phyloP scores from a whole-genome alignment of 1,139 yeast genomes.

The Lodderomyces elongisporus region DNA sequence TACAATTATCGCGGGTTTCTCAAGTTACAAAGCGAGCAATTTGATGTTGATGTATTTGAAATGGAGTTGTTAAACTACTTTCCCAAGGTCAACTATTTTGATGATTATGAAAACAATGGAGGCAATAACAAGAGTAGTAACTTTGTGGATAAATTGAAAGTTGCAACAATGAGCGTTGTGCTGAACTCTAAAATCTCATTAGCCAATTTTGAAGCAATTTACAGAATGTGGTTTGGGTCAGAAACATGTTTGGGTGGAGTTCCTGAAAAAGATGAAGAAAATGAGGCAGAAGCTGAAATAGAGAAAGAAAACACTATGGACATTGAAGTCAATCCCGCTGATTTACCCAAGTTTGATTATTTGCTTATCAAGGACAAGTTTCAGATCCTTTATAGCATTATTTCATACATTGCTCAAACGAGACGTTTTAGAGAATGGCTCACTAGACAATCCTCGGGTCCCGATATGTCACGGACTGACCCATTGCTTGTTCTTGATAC shows the following conservation, averaged over 20 bases:
- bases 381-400: slow-evolving; percentile 39
- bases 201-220: slow-evolving; percentile 42
- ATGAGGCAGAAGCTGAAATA: not conserved
- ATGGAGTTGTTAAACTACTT: slow-evolving; percentile 42
- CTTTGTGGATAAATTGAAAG: slow-evolving; percentile 38
- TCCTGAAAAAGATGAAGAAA: slow-evolving; percentile 5
- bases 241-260: slow-evolving; percentile 35
- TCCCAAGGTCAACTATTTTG: slow-evolving; percentile 18
- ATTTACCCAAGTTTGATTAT: slow-evolving; percentile 27
- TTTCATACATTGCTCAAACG: slow-evolving; percentile 32
- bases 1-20: slow-evolving; percentile 41
- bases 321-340: slow-evolving; percentile 9
- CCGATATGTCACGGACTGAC: slow-evolving; percentile 3
- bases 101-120: slow-evolving; percentile 21
- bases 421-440: slow-evolving; percentile 38
- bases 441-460: slow-evolving; percentile 21
- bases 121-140: not conserved
- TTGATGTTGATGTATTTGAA: slow-evolving; percentile 53
- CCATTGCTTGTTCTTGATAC: not conserved
- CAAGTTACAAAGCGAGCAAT: slow-evolving; percentile 40
- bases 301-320: slow-evolving; percentile 1
- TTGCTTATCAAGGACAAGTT: slow-evolving; percentile 42
- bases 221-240: slow-evolving; percentile 40
- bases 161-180: slow-evolving; percentile 32
- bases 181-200: slow-evolving; percentile 24